Base-by-base conservation (phyloP, 768 basidiomycete species). In the Leccinum olivaceopallidum region DNA sequence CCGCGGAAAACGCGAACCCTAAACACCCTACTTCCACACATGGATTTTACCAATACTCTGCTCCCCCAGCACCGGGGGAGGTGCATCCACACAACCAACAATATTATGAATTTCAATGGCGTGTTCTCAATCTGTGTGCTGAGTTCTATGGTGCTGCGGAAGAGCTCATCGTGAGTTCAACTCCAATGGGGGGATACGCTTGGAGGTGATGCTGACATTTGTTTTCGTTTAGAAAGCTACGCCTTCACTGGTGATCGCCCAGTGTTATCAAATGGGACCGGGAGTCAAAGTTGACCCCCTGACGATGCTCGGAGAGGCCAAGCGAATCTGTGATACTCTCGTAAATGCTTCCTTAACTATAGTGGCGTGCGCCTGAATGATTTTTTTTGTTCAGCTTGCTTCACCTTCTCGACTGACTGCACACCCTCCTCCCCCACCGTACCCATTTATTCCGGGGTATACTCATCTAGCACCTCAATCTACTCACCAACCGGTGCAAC, bases 31-130 rank as follows among this genome's bases (percentile, higher is more conserved):
- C 66, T 48, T 67, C 74, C 49, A 76, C 79, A 47, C 66, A 76
- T 39, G 75, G 74, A 54, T 82, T 83, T 68, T 80, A 83, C 65
- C 76, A 81, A 60, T 76, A 78, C 51, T 72, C 75, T 47, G 71
- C 72, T 53, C 74, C 78, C 30, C 76, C 81, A 51, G 73, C 76
- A 30, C 73, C 81, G 26, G 76, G 82, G 13, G 79, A 79, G 50
- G 77, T 86, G 26, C 83, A 82, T 59, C 77, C 85, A 3, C 84
- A 87, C 63, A 89, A 89, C 69, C 87, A 90, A 63, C 85, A 86
- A 67, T 92, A 90, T 72, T 90, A 90, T 72, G 89, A 92, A 69
- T 92, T 92, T 68, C 90, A 92, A 71, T 92, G 90, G 90, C 85
- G 89, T 57, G 84, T 91, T 44, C 72, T 92, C 59, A 90, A 90